phyloP scores from a whole-genome alignment of 2,329 filamentous ascomycete genomes.

The Scedosporium minutisporum region DNA sequence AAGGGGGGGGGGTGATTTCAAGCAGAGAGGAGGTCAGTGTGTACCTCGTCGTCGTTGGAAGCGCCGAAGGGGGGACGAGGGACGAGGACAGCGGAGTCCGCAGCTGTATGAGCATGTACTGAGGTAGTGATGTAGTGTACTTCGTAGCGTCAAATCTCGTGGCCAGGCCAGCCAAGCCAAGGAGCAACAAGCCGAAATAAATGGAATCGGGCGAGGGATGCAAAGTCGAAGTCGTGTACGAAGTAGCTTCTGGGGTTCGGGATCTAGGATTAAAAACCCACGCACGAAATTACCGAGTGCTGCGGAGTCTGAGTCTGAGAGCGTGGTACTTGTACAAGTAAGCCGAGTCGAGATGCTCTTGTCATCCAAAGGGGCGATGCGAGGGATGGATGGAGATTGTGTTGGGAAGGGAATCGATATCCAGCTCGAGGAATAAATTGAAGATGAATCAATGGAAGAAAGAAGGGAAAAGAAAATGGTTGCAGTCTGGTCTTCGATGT shows the following conservation, averaged over 20 bases:
- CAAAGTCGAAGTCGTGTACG: neutral
- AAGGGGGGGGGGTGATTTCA: neutral
- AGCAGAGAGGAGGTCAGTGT: neutral
- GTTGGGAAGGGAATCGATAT: neutral
- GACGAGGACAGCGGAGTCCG: neutral
- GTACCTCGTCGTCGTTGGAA: neutral
- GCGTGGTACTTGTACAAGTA: neutral
- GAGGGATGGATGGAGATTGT: too few species aligned
- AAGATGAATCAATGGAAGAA: neutral
- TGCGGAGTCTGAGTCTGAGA: neutral
- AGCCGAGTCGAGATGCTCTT: neutral
- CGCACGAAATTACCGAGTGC: neutral
- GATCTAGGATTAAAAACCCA: neutral
- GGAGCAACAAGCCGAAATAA: neutral
- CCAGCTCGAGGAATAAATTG: neutral
- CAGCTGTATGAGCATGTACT: neutral
- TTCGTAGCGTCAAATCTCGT: neutral
- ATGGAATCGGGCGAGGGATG: neutral
- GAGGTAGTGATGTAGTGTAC: too few species aligned
- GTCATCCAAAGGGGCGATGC: neutral
- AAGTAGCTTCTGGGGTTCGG: neutral
- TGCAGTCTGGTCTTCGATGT: too few species aligned
- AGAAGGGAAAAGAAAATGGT: too few species aligned
- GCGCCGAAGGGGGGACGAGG: neutral
- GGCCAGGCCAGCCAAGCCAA: neutral